Evolutionary conservation across 345 rosid species (phyloP).

Genomic region (Brassica nigra): DNA sequence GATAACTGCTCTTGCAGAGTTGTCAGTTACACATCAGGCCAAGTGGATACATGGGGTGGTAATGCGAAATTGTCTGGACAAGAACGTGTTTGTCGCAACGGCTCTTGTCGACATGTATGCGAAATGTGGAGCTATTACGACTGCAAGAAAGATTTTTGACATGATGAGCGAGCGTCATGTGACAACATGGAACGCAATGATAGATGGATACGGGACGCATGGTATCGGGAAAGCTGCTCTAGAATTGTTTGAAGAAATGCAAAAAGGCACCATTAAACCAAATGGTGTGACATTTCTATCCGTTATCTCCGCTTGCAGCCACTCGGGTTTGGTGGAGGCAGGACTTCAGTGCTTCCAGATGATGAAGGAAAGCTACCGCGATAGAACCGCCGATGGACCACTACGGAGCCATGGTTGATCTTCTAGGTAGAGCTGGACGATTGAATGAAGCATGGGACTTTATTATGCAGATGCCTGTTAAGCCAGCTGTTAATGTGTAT

Average conservation of each 20-base stretch:
- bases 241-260: constrained; percentile 64
- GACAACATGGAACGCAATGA: constrained; percentile 87
- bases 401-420: constrained; percentile 84
- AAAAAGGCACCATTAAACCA: constrained; percentile 53
- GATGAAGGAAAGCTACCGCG: constrained; percentile 63
- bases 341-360: constrained; percentile 55
- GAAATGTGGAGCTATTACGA: constrained; percentile 71
- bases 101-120: constrained; percentile 85
- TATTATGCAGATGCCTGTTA: constrained; percentile 65
- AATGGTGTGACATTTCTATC: constrained; percentile 79
- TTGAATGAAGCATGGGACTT: constrained; percentile 71
- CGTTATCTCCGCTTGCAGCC: constrained; percentile 83
- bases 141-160: constrained; percentile 65
- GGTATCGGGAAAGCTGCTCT: constrained; percentile 69
- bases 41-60: constrained; percentile 75
- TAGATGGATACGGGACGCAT: constrained; percentile 81
- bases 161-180: constrained; percentile 64
- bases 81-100: constrained; percentile 62
- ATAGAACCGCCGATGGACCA: constrained; percentile 77
- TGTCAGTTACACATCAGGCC: constrained; percentile 67
- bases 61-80: constrained; percentile 53
- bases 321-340: constrained; percentile 76
- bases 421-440: constrained; percentile 81
- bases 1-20: constrained; percentile 70
- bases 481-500: constrained; percentile 75